Conservation (phyloP, 1,284 basidiomycete genomes). For the Tilletia caries region DNA sequence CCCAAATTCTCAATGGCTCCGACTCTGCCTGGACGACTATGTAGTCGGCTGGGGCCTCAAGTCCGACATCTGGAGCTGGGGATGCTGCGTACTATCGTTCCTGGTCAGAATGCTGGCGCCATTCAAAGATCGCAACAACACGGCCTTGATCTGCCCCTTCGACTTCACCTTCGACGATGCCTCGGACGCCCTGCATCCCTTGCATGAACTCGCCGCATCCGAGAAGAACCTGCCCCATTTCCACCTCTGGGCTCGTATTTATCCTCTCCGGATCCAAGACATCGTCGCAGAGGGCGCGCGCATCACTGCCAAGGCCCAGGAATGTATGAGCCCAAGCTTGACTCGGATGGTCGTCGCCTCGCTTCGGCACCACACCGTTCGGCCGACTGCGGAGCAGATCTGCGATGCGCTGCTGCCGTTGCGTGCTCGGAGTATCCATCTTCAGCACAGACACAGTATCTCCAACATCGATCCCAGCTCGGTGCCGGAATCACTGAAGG, state of each 20-base stretch:
- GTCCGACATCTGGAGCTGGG: conserved; percentile 45
- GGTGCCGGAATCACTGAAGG: no score
- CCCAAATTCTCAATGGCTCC: conserved; percentile 24
- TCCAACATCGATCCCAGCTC: no score
- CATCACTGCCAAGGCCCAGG: neutral
- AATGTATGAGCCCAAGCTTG: neutral
- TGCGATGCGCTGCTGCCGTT: no score
- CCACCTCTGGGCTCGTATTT: conserved; percentile 38
- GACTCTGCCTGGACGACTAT: conserved; percentile 32
- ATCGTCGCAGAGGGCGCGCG: neutral
- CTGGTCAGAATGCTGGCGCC: conserved; percentile 30
- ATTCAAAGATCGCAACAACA: conserved; percentile 24
- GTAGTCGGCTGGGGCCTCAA: conserved; percentile 40
- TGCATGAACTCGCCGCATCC: conserved; percentile 25
- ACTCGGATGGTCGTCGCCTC: neutral
- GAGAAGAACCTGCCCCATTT: conserved; percentile 37
- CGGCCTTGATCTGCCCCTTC: conserved; percentile 38
- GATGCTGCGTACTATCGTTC: conserved; percentile 33
- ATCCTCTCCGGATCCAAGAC: conserved; percentile 29
- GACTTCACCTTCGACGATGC: conserved; percentile 38
- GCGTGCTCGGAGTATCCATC: no score
- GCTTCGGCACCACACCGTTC: neutral
- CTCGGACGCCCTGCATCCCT: conserved; percentile 28
- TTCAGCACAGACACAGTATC: no score
- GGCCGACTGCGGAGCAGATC: neutral